phyloP scores from a whole-genome alignment of 2,329 filamentous ascomycete species.

The Neonectria hederae region DNA sequence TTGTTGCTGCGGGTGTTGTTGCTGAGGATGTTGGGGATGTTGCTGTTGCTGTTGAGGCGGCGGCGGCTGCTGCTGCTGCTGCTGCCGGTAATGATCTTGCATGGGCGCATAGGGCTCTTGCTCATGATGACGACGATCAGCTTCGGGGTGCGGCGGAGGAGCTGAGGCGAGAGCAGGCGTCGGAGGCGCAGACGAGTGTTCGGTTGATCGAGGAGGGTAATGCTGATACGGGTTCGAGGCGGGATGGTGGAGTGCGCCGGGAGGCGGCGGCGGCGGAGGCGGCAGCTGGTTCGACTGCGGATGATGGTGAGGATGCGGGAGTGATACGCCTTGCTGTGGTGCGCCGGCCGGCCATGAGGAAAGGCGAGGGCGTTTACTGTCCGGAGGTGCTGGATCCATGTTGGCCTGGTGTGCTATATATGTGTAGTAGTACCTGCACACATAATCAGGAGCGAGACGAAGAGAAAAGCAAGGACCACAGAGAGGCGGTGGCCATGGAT shows the following conservation, averaged over 20 bases:
- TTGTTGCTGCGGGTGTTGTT: constrained; percentile 32
- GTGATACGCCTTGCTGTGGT: constrained; percentile 58
- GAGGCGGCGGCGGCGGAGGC: constrained; percentile 41
- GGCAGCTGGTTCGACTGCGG: constrained; percentile 42
- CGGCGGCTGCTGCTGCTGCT: constrained; percentile 31
- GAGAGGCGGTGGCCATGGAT: constrained; percentile 49
- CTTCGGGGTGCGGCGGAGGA: constrained; percentile 51
- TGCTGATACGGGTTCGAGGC: constrained; percentile 53
- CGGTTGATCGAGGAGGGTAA: constrained; percentile 48
- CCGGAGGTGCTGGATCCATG: constrained; percentile 69
- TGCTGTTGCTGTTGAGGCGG: constrained; percentile 29
- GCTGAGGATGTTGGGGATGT: constrained; percentile 44
- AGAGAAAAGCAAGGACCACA: constrained; percentile 51
- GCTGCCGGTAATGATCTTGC: constrained; percentile 60
- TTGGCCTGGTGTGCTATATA: constrained; percentile 55
- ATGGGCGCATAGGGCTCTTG: constrained; percentile 63
- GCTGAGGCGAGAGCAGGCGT: constrained; percentile 43
- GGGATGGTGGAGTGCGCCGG: constrained; percentile 44
- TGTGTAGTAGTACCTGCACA: constrained; percentile 48
- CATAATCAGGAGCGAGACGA: constrained; percentile 50
- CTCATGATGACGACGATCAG: constrained; percentile 66
- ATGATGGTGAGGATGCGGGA: constrained; percentile 49
- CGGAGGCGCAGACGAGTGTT: constrained; percentile 46
- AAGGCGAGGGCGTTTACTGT: constrained; percentile 68
- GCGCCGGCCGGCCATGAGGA: constrained; percentile 59